Evolutionary conservation across 768 basidiomycete genomes (phyloP).

Genomic region (Tricholoma sp.): DNA sequence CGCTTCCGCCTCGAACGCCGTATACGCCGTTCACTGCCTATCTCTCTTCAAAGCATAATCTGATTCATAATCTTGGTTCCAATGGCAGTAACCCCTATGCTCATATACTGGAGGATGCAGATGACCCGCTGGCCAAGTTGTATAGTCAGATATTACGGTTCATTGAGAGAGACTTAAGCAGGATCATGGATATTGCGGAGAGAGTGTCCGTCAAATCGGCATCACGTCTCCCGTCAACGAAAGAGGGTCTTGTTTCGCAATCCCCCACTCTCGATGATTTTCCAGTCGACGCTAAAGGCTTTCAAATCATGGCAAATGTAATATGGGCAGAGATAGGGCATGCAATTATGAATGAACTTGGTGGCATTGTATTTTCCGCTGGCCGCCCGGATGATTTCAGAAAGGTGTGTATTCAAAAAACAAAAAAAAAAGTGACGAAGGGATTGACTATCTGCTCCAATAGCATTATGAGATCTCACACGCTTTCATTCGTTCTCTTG

Average conservation of each 20-base stretch:
- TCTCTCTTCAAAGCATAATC: slow-evolving; percentile 36
- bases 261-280: background rate
- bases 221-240: slow-evolving; percentile 16
- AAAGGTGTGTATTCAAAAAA: slow-evolving; percentile 47
- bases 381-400: slow-evolving; percentile 89
- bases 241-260: slow-evolving; percentile 7
- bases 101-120: slow-evolving; percentile 58
- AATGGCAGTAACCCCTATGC: slow-evolving; percentile 29
- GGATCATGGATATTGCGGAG: slow-evolving; percentile 76
- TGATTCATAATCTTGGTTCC: slow-evolving; percentile 19
- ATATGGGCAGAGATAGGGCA: slow-evolving; percentile 83
- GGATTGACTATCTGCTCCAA: background rate
- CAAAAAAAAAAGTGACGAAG: too few relatives aligned
- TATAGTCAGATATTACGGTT: slow-evolving; percentile 83
- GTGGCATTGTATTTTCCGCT: slow-evolving; percentile 79
- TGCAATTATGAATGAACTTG: slow-evolving; percentile 82
- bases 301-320: slow-evolving; percentile 83
- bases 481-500: slow-evolving; percentile 77
- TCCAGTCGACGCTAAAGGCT: slow-evolving; percentile 36
- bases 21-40: slow-evolving; percentile 51
- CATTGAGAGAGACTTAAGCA: slow-evolving; percentile 66
- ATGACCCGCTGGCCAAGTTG: slow-evolving; percentile 66
- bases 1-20: slow-evolving; percentile 37
- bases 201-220: slow-evolving; percentile 49
- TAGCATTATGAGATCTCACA: slow-evolving; percentile 85